These are phyloP conservation scores for Pelargonium nanum DNA, from an alignment of 345 rosid genomes.

Conservation along the genomic window DNA sequence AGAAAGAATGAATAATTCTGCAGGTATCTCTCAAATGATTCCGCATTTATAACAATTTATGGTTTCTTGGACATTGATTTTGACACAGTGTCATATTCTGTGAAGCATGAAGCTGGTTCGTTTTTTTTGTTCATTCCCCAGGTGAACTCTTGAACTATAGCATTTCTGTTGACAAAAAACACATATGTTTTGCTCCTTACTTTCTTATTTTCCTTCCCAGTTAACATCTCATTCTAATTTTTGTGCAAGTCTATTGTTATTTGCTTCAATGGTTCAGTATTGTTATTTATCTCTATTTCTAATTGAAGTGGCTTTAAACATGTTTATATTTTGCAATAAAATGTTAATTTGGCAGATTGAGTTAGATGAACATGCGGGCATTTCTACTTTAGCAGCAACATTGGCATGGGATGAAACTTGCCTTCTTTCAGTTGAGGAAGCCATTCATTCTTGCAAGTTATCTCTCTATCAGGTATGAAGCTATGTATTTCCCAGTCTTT, in stretches of 20 bases:
- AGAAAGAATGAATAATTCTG: conserved; percentile 23
- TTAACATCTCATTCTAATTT: neutral
- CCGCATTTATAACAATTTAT: conserved; percentile 42
- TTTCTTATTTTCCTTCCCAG: neutral
- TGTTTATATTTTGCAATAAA: neutral
- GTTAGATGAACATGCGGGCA: conserved; percentile 50
- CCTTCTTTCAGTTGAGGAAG: conserved; percentile 42
- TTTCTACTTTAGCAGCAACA: conserved; percentile 60
- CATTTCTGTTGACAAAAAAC: neutral
- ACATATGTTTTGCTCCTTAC: neutral
- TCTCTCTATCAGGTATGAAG: conserved; percentile 61
- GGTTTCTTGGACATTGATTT: conserved; percentile 65
- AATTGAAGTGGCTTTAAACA: neutral
- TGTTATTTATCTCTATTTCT: neutral
- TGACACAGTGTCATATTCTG: conserved; percentile 24
- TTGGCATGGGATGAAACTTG: conserved; percentile 61
- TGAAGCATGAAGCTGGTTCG: conserved; percentile 52
- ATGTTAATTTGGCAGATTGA: conserved; percentile 52
- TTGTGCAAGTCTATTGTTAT: neutral
- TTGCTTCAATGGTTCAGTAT: neutral
- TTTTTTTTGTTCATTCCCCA: conserved; percentile 71
- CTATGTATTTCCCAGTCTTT: too few species aligned
- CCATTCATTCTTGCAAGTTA: conserved; percentile 48
- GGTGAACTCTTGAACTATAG: conserved; percentile 28
- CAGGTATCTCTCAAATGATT: conserved; percentile 74